Evolutionary conservation across 2,329 filamentous ascomycete species (phyloP).

Genomic region (Talaromyces sp.): DNA sequence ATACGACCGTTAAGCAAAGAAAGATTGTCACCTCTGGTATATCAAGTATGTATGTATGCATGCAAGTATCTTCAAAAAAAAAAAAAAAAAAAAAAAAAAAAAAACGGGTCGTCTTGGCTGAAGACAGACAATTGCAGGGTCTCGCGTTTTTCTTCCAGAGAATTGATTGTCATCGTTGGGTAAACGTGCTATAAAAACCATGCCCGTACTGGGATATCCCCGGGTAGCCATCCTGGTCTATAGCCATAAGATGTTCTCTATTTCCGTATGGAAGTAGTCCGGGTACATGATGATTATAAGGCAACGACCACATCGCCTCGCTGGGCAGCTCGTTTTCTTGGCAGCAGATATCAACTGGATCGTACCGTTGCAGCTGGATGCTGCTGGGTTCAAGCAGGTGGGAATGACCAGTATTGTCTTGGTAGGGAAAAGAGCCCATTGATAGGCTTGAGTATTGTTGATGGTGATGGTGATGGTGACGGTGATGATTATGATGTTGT

Average conservation of each 20-base stretch:
- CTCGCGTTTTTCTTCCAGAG: not conserved
- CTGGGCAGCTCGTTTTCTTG: not conserved
- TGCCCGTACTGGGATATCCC: not conserved
- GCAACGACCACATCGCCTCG: not conserved
- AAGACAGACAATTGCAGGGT: not conserved
- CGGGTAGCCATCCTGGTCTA: not conserved
- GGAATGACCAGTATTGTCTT: not conserved
- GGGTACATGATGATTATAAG: not conserved
- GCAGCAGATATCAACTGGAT: not conserved
- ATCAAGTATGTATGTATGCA: not conserved
- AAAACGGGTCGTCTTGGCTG: not conserved
- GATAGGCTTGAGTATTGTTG: not conserved
- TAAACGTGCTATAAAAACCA: not conserved
- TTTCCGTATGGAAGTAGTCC: not conserved
- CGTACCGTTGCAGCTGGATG: not conserved
- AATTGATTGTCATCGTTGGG: not conserved
- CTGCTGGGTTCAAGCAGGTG: not conserved
- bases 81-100: too few species aligned
- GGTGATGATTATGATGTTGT: not conserved
- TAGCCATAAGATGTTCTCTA: not conserved
- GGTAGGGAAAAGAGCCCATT: not conserved
- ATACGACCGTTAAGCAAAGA: not conserved
- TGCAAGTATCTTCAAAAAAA: not conserved
- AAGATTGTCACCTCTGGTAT: not conserved
- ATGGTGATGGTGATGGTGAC: not conserved